Base-by-base conservation (phyloP, 371 early-diverging fungal genomes). In the Mycotypha africana region DNA sequence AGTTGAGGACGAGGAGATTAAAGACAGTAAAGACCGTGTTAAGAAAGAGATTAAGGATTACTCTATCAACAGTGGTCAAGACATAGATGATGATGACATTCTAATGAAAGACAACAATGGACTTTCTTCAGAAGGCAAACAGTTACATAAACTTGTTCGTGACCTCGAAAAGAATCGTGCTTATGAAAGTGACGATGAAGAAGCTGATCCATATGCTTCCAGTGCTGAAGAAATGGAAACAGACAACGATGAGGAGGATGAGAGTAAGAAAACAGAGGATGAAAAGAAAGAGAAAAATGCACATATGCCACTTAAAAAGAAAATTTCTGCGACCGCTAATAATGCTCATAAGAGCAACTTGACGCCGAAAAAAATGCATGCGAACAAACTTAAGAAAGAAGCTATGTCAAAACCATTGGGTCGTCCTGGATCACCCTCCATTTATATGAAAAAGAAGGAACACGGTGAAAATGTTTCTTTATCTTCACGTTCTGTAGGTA, bases 131-230 rank as follows among this genome's bases (percentile, higher is more conserved):
- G 72, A 71, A 47, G 76, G 76, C 36, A 71, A 71, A 72, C 79
- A 81, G 46, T 58, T 92, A 56, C 78, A 78, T 49, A 88, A 89
- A 55, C 67, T 81, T 3, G 77, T 92, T 35, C 71, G 78, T 40
- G 84, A 85, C 47, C 60, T 81, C 36, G 88, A 88, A 50, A 78
- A 84, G 55, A 83, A 82, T 51, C 68, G 67, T 15, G 83, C 70
- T 2, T 88, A 89, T 50, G 88, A 84, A 21, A 84, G 84, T 36
- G 88, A 88, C 41, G 79, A 81, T 25, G 88, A 89, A 22, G 83
- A 81, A 8, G n/a, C n/a, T n/a, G 76, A 82, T 56, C 86, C 88
- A 2, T 90, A 88, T 69, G 81, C 80, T 4, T 74, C 79, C 3
- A 74, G 82, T 63, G 72, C 70, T 20, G 68, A 74, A 24, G 74